Evolutionary conservation across 805 yeast species (phyloP), one percentile per base, ranked within the genome.

Genomic region (Saccharomyces eubayanus): DNA sequence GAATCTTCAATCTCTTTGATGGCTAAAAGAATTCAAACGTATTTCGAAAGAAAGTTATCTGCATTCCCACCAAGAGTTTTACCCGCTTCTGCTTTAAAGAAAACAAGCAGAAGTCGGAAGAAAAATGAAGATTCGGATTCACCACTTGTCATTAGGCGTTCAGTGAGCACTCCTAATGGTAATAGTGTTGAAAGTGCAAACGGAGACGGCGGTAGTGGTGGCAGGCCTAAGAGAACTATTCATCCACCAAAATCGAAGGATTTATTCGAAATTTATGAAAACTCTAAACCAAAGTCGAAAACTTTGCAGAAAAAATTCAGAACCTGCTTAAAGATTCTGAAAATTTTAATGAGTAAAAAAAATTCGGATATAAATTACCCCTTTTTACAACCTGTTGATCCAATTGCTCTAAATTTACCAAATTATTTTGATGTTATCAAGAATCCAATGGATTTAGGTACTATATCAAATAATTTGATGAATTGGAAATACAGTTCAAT

Each of bases 181-280:
- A 36, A 36, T 36, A 16, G 5, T 6, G 24, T 21, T 16, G 43
- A 36, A 36, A 36, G 43, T 4, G 43, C 24, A 36, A 36, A 36
- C 20, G 8, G 43, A 36, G 5, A 66, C 71, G 16, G 61, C 72
- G 0, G 72, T 74, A 1, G 68, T 70, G 11, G 69, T 69, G 20
- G 79, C 31, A 79, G 99, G 60, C 98, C 98, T 43, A 92, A 92
- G 71, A 82, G 99, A 61, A 94, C 89, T 60, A 89, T 94, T 49
- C 97, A 91, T 69, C 99, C 99, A 4, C 99, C 99, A 51, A 85
- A 87, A 66, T 88, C 96, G 30, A 89, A 89, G 65, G 97, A 94
- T 68, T 81, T 91, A 69, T 70, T 36, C 20, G 43, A 69, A 54
- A 95, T 96, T 3, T 89, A 89, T 64, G 97, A 90, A 64, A 83